phyloP scores from a whole-genome alignment of 78 protist species.

The Acrasis kona region DNA sequence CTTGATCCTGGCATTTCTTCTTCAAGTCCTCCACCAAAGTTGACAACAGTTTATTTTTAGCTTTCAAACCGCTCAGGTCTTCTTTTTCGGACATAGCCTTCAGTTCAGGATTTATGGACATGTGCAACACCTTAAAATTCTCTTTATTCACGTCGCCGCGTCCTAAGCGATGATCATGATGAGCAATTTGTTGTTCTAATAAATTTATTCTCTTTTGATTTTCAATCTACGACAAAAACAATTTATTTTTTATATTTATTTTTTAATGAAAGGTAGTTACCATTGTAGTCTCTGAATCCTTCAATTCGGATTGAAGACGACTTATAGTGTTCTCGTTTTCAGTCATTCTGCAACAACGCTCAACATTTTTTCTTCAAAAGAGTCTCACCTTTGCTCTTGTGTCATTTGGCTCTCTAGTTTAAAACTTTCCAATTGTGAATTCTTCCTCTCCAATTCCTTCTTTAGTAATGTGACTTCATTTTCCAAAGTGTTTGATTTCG shows the following conservation, averaged over 20 bases:
- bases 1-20: neutral
- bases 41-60: neutral
- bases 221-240: neutral
- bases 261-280: neutral
- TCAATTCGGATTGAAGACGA: neutral
- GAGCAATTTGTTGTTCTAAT: neutral
- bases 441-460: neutral
- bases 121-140: neutral
- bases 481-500: neutral
- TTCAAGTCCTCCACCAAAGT: neutral
- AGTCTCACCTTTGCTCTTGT: neutral
- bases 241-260: neutral
- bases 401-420: neutral
- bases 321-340: too few relatives aligned
- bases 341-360: too few relatives aligned
- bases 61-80: neutral
- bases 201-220: neutral
- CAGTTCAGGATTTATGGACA: neutral
- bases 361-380: too few relatives aligned
- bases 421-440: neutral
- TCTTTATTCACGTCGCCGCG: neutral
- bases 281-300: neutral
- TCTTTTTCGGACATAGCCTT: neutral
- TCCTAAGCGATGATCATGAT: neutral
- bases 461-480: neutral